A percentile compares a stretch with the other conserved stretches of the same genome.
Evolutionary conservation across 768 basidiomycete genomes (phyloP).

Genomic region (Naganishia onofrii): DNA sequence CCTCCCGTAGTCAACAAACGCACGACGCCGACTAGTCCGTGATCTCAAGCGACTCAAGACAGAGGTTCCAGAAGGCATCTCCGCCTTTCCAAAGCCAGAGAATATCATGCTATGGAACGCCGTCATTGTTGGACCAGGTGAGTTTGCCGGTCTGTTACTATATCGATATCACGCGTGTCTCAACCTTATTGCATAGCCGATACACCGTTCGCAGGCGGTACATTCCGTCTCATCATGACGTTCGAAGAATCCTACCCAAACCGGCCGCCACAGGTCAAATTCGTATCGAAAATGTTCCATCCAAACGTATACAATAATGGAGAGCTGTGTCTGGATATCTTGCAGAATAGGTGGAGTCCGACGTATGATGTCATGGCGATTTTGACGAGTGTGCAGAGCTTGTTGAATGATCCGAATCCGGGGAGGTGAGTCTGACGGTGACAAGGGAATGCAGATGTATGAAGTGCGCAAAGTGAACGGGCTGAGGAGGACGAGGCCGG

Average conservation of each 20-base stretch:
- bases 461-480: too few relatives aligned
- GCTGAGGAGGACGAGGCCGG: too few relatives aligned
- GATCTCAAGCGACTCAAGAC: conserved; percentile 94
- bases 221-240: conserved; percentile 89
- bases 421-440: conserved; percentile 57
- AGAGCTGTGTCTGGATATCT: conserved; percentile 94
- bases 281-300: conserved; percentile 95
- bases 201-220: conserved; percentile 98
- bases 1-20: conserved; percentile 70
- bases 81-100: conserved; percentile 93
- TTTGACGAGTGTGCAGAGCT: conserved; percentile 89
- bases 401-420: conserved; percentile 96
- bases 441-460: too few relatives aligned
- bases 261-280: conserved; percentile 95
- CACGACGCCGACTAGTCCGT: conserved; percentile 89
- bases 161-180: too few relatives aligned
- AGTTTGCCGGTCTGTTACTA: too few relatives aligned
- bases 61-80: conserved; percentile 93
- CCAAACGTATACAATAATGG: conserved; percentile 98
- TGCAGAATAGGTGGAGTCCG: conserved; percentile 98
- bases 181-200: conserved; percentile 63
- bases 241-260: conserved; percentile 99
- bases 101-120: conserved; percentile 99
- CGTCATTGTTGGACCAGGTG: conserved; percentile 97
- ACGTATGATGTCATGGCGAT: conserved; percentile 99